phyloP scores from a whole-genome alignment of 2,329 filamentous ascomycete genomes.

The Phaeosphaeria sp. region DNA sequence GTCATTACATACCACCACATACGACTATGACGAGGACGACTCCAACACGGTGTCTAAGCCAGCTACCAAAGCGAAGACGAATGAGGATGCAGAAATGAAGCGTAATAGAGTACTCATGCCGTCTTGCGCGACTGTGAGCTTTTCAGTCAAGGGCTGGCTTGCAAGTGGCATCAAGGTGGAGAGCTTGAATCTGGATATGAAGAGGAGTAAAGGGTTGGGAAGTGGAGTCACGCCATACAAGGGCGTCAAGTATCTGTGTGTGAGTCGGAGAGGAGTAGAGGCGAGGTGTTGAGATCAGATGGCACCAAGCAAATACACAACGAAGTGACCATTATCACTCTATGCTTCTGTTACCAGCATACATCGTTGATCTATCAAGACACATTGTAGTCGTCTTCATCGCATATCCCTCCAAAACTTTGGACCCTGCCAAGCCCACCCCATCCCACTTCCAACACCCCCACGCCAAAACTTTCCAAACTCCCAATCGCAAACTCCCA shows the following conservation, averaged over 20 bases:
- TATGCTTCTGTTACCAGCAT: too few relatives aligned
- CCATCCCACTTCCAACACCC: neutral
- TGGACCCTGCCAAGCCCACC: neutral
- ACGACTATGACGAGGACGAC: constrained; percentile 39
- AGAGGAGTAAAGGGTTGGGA: constrained; percentile 83
- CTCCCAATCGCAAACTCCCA: neutral
- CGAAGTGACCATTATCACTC: too few relatives aligned
- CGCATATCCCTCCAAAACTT: neutral
- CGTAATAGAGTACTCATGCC: constrained; percentile 62
- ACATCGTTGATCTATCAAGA: too few relatives aligned
- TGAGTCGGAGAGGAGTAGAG: constrained; percentile 64
- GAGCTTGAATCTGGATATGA: constrained; percentile 68
- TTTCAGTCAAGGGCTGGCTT: constrained; percentile 67
- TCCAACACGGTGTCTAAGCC: neutral
- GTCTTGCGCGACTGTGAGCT: constrained; percentile 54
- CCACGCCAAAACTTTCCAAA: neutral
- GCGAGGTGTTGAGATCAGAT: constrained; percentile 29
- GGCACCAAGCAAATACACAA: neutral
- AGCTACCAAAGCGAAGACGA: neutral
- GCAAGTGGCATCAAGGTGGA: constrained; percentile 70
- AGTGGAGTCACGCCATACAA: constrained; percentile 95
- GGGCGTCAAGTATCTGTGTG: constrained; percentile 94
- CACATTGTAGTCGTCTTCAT: too few relatives aligned
- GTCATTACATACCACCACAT: constrained; percentile 29
- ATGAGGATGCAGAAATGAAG: constrained; percentile 58